A percentile compares a stretch with the other conserved stretches of the same genome.
Conservation (phyloP, 768 basidiomycete species). For the Pholiota conissans region DNA sequence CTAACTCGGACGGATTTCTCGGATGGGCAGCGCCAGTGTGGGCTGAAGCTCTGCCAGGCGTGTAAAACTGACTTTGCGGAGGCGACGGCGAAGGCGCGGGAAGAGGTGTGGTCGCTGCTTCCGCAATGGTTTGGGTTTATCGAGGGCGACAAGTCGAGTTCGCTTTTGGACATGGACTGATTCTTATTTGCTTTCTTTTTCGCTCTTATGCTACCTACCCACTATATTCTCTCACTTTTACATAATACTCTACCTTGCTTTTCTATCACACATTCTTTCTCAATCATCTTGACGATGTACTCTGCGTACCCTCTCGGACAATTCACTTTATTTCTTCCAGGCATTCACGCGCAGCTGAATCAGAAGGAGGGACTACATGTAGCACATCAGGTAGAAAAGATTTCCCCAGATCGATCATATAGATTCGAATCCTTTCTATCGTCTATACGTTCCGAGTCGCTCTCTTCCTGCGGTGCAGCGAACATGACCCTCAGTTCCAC, state of each 20-base stretch:
- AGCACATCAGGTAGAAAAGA: too few relatives aligned
- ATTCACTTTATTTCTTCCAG: neutral
- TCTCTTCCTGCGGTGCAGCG: neutral
- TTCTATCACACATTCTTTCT: neutral
- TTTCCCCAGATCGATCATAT: too few relatives aligned
- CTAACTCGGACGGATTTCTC: slow-evolving; percentile 69
- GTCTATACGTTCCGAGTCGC: neutral
- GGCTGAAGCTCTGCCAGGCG: slow-evolving; percentile 31
- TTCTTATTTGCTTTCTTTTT: neutral
- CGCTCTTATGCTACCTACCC: neutral
- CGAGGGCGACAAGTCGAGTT: slow-evolving; percentile 17
- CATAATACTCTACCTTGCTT: neutral
- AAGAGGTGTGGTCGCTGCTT: slow-evolving; percentile 61
- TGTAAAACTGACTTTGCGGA: slow-evolving; percentile 47
- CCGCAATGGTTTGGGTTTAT: slow-evolving; percentile 65
- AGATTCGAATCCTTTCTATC: neutral
- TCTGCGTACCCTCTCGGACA: neutral
- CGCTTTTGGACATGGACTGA: slow-evolving; percentile 20
- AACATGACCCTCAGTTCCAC: neutral
- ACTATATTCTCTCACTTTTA: neutral
- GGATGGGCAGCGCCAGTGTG: slow-evolving; percentile 57
- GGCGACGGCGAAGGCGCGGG: slow-evolving; percentile 47
- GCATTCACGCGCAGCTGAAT: too few relatives aligned
- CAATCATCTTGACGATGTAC: neutral
- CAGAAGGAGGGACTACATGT: too few relatives aligned